Evolutionary conservation across 2,329 filamentous ascomycete species (phyloP).

Genomic region (Penicillium sp.): DNA sequence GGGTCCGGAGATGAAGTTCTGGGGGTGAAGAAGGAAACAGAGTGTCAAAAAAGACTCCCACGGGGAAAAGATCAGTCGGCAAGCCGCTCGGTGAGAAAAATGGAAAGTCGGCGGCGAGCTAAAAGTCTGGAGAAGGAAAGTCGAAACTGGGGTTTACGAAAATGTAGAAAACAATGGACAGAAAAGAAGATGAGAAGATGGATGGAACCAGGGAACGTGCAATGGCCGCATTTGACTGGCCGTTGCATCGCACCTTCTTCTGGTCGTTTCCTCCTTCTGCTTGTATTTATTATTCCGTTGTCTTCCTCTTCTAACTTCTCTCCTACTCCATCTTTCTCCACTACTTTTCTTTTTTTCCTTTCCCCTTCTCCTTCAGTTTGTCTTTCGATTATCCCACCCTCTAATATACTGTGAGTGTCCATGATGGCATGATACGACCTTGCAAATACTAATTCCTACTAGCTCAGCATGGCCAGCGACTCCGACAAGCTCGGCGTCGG

Average conservation of each 20-base stretch:
- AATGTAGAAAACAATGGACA: background rate
- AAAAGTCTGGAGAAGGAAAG: constrained; percentile 10
- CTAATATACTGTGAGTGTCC: background rate
- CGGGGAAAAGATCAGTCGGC: constrained; percentile 18
- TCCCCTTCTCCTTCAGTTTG: too few relatives aligned
- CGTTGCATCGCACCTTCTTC: constrained; percentile 15
- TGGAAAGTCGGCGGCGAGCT: constrained; percentile 5
- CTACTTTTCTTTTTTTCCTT: constrained; percentile 1
- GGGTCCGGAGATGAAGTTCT: constrained; percentile 3
- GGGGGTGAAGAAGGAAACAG: constrained; percentile 7
- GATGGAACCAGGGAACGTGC: constrained; percentile 9
- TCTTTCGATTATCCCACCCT: background rate
- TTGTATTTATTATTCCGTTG: constrained; percentile 13
- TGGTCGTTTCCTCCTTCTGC: constrained; percentile 5
- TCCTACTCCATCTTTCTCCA: background rate
- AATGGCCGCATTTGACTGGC: background rate
- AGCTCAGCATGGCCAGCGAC: constrained; percentile 18
- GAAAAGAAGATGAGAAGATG: background rate
- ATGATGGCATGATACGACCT: background rate
- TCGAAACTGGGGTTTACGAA: background rate
- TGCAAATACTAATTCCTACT: background rate
- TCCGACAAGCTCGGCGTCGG: constrained; percentile 16
- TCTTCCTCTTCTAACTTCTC: constrained; percentile 6
- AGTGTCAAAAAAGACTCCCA: constrained; percentile 10
- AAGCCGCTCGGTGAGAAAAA: constrained; percentile 14